phyloP scores from a whole-genome alignment of 208 protist species.

The Leptomonas pyrrhocoris region DNA sequence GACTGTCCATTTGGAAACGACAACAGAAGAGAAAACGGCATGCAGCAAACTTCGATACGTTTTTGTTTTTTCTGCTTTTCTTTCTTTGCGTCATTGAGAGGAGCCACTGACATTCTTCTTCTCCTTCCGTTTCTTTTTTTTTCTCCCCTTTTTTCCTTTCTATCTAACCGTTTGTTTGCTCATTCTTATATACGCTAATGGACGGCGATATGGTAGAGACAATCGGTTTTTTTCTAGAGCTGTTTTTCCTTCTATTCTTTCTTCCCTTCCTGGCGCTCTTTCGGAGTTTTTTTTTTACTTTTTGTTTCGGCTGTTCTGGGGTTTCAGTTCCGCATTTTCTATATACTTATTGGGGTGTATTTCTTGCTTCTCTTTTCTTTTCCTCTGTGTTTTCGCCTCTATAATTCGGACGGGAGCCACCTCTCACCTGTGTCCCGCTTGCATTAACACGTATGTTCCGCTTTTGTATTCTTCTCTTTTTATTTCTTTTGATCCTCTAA shows the following conservation, averaged over 20 bases:
- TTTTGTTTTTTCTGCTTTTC: not conserved
- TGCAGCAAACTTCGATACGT: no score
- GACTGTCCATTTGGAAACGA: no score
- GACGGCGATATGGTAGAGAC: not conserved
- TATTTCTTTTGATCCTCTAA: no score
- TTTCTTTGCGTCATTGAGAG: not conserved
- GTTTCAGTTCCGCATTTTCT: no score
- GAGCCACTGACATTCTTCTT: no score
- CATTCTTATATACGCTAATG: slow-evolving; percentile 7
- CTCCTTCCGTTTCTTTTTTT: not conserved
- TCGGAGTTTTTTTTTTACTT: not conserved
- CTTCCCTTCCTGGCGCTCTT: not conserved
- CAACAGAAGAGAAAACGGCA: no score
- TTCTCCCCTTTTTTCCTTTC: not conserved
- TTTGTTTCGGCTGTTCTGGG: no score
- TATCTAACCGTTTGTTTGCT: not conserved
- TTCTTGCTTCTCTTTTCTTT: not conserved
- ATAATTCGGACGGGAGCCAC: no score
- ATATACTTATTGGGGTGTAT: no score
- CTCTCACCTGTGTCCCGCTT: no score
- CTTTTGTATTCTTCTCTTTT: no score
- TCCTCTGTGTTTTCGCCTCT: not conserved
- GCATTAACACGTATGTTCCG: no score
- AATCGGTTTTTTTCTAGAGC: not conserved
- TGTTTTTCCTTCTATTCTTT: not conserved